A percentile compares a stretch with the other conserved stretches of the same genome.
Evolutionary conservation across 2,329 filamentous ascomycete genomes (phyloP).

Genomic region (Aspergillus sp.): DNA sequence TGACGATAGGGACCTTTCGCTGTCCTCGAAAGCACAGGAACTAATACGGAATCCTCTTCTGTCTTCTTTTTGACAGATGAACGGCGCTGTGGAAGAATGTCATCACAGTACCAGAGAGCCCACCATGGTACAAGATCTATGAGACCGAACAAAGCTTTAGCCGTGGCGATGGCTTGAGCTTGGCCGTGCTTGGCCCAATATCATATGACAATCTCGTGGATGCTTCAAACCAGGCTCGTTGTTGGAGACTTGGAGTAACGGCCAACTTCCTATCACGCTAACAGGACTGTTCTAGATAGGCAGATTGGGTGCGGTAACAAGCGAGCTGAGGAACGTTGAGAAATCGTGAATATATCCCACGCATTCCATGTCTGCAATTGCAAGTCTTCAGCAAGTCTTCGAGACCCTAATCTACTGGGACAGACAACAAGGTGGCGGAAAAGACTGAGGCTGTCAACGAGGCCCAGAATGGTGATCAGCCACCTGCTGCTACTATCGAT

Average conservation of each 20-base stretch:
- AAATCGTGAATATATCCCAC: not conserved
- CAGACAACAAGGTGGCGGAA: not conserved
- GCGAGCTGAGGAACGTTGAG: not conserved
- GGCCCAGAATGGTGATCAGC: not conserved
- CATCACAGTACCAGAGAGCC: not conserved
- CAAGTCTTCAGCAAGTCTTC: not conserved
- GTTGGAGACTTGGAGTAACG: not conserved
- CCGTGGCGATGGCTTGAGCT: not conserved
- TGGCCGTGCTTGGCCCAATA: not conserved
- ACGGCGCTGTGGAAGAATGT: no score
- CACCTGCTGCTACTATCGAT: not conserved
- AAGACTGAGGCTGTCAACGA: not conserved
- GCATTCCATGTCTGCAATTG: not conserved
- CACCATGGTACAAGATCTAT: not conserved
- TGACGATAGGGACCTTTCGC: not conserved
- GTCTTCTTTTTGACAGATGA: no score
- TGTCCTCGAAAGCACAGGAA: not conserved
- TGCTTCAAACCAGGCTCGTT: not conserved
- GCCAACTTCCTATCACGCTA: not conserved
- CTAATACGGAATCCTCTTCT: not conserved
- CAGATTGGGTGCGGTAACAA: not conserved
- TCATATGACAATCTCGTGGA: not conserved
- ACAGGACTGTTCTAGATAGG: not conserved
- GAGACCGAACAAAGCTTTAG: not conserved
- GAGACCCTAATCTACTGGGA: not conserved